Evolutionary conservation across 2,329 filamentous ascomycete species (phyloP), one percentile per base, ranked within the genome.

Genomic region (Penicillium sp.): DNA sequence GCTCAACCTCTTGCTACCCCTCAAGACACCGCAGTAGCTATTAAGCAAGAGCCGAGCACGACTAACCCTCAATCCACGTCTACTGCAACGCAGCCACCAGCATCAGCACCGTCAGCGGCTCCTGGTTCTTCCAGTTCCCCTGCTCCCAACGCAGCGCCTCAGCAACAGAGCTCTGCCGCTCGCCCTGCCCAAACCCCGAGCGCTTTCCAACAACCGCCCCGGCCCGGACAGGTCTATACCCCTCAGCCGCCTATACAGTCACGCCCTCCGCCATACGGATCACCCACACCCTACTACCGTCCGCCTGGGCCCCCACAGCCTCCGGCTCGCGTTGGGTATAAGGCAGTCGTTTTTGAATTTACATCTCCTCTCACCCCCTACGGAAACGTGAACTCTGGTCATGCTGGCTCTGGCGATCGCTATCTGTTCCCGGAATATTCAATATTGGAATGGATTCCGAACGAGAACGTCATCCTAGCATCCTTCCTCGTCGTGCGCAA

Each of bases 391-490:
- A 66, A 67, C 1, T 69, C 69, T 0, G 63, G 64, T 3, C 69
- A 72, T 49, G 64, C 68, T 26, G 67, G 66, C 8, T 71, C 68
- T 6, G 70, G 72, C 9, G 74, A 76, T 54, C 68, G 74, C 16
- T 77, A 72, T 55, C 55, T 75, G 1, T 74, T 77, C 49, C 74
- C 74, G 0, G 71, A 75, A 52, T 59, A 74, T 55, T 69, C 72
- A 3, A 75, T 76, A 3, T 54, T 77, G 14, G 74, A 77, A 50
- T 74, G 69, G 59, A 63, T 73, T 16, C 68, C 70, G 3, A 70
- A 68, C 13, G 72, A 72, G 28, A 73, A 66, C 9, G 67, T 68
- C 5, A 69, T 76, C 22, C 60, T 75, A 34, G 72, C 70, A 26
- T 76, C 74, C 1, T 76, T 76, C 51, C 56, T 77, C 5, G 58